phyloP scores from a whole-genome alignment of 345 rosid species.

The Boechera stricta region DNA sequence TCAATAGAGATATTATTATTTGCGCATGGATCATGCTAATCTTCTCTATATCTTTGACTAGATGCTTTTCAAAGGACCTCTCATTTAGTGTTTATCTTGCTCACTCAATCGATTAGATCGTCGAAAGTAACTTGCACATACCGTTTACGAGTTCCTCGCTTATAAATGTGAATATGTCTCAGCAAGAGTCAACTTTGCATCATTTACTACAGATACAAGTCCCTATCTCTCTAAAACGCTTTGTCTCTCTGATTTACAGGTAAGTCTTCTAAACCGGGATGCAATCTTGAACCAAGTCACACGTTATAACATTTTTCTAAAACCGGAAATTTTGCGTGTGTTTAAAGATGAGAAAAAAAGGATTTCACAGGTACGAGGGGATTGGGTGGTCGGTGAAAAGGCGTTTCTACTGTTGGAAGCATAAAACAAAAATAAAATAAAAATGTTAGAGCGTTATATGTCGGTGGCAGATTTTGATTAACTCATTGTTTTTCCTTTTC shows the following conservation, averaged over 20 bases:
- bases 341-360: neutral
- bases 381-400: slow-evolving; percentile 30
- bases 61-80: neutral
- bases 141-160: neutral
- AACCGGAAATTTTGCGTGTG: neutral
- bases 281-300: neutral
- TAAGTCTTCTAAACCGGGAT: neutral
- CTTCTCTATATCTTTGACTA: neutral
- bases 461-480: slow-evolving; percentile 30
- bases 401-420: slow-evolving; percentile 31
- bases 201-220: neutral
- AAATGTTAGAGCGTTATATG: slow-evolving; percentile 11
- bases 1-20: too few species aligned
- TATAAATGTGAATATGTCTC: neutral
- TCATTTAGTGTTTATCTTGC: neutral
- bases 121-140: neutral
- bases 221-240: neutral
- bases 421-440: neutral
- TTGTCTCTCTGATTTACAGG: too few species aligned
- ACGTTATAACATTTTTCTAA: neutral
- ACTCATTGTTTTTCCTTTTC: neutral
- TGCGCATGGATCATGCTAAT: neutral
- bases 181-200: neutral
- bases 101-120: neutral
- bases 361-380: slow-evolving; percentile 16